Base-by-base conservation (phyloP, 2,329 filamentous ascomycete genomes). In the Hypoxylon sp. region DNA sequence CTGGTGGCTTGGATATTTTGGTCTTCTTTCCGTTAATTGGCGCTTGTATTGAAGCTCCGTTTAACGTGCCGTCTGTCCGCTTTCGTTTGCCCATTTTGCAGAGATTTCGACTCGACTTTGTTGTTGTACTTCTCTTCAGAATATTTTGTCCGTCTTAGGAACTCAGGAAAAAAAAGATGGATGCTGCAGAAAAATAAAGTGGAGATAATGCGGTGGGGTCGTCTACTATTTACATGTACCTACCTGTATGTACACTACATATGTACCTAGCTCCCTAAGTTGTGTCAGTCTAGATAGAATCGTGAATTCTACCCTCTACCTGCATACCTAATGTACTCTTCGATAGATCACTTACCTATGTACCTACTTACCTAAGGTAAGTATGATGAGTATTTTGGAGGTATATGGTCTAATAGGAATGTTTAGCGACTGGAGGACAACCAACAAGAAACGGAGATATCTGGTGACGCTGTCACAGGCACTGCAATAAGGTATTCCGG, bases 11-110 rank as follows among this genome's bases (percentile, higher is more conserved):
- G n/a, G 73, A 61, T 52, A 69, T 60, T 56, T 72, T 74, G 22
- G 67, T 52, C 49, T 72, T 76, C 51, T 75, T 72, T 22, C 64
- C 17, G 7, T 64, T 53, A 19, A 56, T 55, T 1, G 67, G 24
- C 34, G 63, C 56, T 48, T 41, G 63, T 26, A 54, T 17, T 24
- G 52, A 1, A 4, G n/a, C 41, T 1, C 52, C 62, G 15, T 64
- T 70, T 3, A 61, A 2, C 43, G 47, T 59, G 20, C 67, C 73
- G 19, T 78, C 75, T 64, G 78, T 75, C 74, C 81, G 81, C 80
- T 84, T 85, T 73, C 82, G 78, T 70, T 85, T 85, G 17, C 73
- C 80, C 82, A 84, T 84, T 20, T 13, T 68, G 50, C 52, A 15
- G 19, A 17, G 28, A 30, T 43, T 56, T 41, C 3, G 20, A 47